phyloP scores from a whole-genome alignment of 148 eudicot genomes.

The Beta vulgaris region DNA sequence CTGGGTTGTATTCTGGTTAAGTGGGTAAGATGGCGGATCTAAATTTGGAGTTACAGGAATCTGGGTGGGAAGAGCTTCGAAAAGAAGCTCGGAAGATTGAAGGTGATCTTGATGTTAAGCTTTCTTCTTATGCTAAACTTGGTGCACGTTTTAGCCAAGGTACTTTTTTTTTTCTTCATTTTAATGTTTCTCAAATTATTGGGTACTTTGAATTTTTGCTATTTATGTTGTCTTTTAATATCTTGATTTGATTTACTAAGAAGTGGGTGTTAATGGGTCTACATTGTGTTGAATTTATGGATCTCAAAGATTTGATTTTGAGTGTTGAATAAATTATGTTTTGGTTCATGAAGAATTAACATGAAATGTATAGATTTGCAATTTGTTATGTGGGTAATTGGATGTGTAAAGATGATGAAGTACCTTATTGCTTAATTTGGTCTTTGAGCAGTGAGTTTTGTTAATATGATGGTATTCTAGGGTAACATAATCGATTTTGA shows the following conservation, averaged over 20 bases:
- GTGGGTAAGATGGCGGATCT: conserved; percentile 39
- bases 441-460: not conserved
- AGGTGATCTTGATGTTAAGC: conserved; percentile 94
- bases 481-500: not conserved
- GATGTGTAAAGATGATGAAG: not conserved
- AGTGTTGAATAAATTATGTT: not conserved
- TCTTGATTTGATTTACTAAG: not conserved
- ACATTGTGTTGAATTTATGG: conserved; percentile 9
- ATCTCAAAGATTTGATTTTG: conserved; percentile 16
- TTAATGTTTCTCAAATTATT: not conserved
- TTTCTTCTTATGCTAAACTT: conserved; percentile 88
- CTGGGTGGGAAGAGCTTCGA: conserved; percentile 95
- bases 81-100: conserved; percentile 91
- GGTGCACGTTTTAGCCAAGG: conserved; percentile 69
- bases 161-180: not conserved
- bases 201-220: not conserved
- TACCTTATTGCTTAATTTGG: not conserved
- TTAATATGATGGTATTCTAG: not conserved
- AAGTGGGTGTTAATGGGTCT: conserved; percentile 8
- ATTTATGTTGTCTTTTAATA: not conserved
- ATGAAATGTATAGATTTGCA: not conserved
- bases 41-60: conserved; percentile 66
- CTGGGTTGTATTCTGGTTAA: not conserved
- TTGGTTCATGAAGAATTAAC: not conserved
- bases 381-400: not conserved